phyloP scores from a whole-genome alignment of 768 basidiomycete species.

The Tremella fuciformis region DNA sequence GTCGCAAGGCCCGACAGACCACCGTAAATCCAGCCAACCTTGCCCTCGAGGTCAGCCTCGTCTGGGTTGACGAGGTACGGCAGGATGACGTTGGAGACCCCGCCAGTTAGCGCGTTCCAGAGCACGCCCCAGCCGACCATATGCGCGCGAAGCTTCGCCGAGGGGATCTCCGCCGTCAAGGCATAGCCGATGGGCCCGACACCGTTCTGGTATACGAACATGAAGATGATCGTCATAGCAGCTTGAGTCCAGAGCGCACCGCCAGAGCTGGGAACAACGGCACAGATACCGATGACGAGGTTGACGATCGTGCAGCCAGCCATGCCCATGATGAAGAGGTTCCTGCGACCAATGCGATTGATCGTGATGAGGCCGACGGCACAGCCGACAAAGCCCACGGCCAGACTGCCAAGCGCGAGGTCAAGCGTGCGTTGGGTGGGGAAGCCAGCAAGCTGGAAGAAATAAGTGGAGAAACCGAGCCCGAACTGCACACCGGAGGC shows the following conservation, averaged over 20 bases:
- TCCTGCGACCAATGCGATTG: background rate
- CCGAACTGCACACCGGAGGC: conserved; percentile 21
- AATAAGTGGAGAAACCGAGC: conserved; percentile 23
- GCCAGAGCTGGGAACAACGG: too few relatives aligned
- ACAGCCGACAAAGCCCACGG: background rate
- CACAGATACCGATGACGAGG: too few relatives aligned
- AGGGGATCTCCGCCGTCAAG: background rate
- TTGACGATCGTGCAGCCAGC: background rate
- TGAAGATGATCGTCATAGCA: too few relatives aligned
- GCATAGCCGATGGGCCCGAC: conserved; percentile 7
- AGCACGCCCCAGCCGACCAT: background rate
- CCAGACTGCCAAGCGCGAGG: conserved; percentile 9
- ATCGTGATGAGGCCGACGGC: conserved; percentile 3
- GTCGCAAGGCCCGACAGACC: conserved; percentile 11
- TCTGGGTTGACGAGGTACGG: conserved; percentile 23
- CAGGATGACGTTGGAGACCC: background rate
- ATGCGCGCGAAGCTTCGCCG: background rate
- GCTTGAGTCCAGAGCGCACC: too few relatives aligned
- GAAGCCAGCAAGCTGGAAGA: conserved; percentile 24
- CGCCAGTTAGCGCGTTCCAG: background rate
- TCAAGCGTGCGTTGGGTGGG: conserved; percentile 8
- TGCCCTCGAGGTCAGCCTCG: conserved; percentile 26
- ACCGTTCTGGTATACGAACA: too few relatives aligned
- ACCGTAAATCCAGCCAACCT: conserved; percentile 20
- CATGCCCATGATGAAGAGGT: background rate